Evolutionary conservation across 2,329 filamentous ascomycete genomes (phyloP).

Genomic region (Claviceps spartinae): DNA sequence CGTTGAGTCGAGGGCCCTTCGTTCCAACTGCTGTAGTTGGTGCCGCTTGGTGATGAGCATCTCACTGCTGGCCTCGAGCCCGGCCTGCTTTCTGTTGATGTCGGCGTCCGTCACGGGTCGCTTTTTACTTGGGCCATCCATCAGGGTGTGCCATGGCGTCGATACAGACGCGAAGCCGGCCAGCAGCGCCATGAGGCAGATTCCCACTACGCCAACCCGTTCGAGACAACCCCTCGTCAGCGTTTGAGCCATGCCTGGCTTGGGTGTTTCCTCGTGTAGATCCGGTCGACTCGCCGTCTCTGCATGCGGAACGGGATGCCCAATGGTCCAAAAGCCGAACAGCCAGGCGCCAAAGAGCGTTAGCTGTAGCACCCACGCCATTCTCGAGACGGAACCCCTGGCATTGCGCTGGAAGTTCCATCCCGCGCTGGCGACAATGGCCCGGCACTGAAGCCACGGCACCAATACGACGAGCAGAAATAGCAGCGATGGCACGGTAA

Average conservation of each 20-base stretch:
- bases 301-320: conserved; percentile 40
- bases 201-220: conserved; percentile 71
- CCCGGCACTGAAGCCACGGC: conserved; percentile 66
- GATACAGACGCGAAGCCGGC: conserved; percentile 84
- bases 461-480: conserved; percentile 61
- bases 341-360: conserved; percentile 56
- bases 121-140: conserved; percentile 38
- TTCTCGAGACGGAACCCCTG: conserved; percentile 40
- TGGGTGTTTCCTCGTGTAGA: conserved; percentile 6
- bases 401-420: conserved; percentile 47
- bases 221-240: conserved; percentile 45
- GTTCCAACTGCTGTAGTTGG: conserved; percentile 55
- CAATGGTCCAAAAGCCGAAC: conserved; percentile 62
- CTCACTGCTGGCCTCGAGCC: conserved; percentile 64
- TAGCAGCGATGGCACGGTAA: conserved; percentile 58
- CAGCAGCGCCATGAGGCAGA: conserved; percentile 75
- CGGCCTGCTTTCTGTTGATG: conserved; percentile 63
- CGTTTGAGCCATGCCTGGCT: conserved; percentile 19
- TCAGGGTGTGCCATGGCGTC: conserved; percentile 73
- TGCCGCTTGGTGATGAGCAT: conserved; percentile 66
- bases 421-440: conserved; percentile 41
- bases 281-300: neutral
- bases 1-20: conserved; percentile 30
- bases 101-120: conserved; percentile 59
- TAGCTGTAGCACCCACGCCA: conserved; percentile 51